A percentile compares a stretch with the other conserved stretches of the same genome.
Evolutionary conservation across 2,329 filamentous ascomycete species (phyloP).

Genomic region (Beauveria pseudobassiana): DNA sequence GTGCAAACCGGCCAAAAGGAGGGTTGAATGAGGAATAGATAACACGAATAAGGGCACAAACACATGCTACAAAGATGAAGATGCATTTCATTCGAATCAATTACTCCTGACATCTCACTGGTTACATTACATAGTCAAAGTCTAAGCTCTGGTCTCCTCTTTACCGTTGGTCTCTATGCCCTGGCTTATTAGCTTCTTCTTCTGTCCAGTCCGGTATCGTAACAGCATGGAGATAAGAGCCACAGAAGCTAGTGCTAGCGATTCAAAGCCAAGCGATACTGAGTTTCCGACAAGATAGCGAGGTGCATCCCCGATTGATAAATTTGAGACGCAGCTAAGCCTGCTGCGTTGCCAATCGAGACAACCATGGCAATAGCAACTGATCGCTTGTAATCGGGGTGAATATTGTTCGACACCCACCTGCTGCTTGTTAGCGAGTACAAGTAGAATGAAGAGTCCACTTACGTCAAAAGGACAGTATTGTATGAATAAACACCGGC

Average conservation of each 20-base stretch:
- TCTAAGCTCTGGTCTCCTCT: slow-evolving; percentile 8
- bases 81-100: too few relatives aligned
- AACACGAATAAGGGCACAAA: too few relatives aligned
- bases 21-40: too few relatives aligned
- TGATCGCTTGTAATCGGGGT: slow-evolving; percentile 26
- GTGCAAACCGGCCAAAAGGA: neutral
- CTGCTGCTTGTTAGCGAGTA: slow-evolving; percentile 14
- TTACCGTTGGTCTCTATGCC: slow-evolving; percentile 6
- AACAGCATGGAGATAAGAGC: slow-evolving; percentile 3
- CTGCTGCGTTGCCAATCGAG: slow-evolving; percentile 23
- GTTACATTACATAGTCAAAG: slow-evolving; percentile 9
- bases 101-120: too few relatives aligned
- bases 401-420: slow-evolving; percentile 27
- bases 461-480: slow-evolving; percentile 15
- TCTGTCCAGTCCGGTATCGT: slow-evolving; percentile 4
- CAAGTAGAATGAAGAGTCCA: slow-evolving; percentile 18
- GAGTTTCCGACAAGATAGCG: slow-evolving; percentile 18
- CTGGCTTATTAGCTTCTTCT: slow-evolving; percentile 3
- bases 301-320: slow-evolving; percentile 23
- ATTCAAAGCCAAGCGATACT: slow-evolving; percentile 3
- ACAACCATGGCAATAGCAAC: slow-evolving; percentile 23
- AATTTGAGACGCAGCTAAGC: slow-evolving; percentile 24
- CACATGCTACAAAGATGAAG: too few relatives aligned
- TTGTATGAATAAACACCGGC: slow-evolving; percentile 15
- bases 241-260: neutral